Evolutionary conservation across 2,329 filamentous ascomycete genomes (phyloP), one percentile per base, ranked within the genome.

Genomic region (Phaeosphaeriaceae sp.): DNA sequence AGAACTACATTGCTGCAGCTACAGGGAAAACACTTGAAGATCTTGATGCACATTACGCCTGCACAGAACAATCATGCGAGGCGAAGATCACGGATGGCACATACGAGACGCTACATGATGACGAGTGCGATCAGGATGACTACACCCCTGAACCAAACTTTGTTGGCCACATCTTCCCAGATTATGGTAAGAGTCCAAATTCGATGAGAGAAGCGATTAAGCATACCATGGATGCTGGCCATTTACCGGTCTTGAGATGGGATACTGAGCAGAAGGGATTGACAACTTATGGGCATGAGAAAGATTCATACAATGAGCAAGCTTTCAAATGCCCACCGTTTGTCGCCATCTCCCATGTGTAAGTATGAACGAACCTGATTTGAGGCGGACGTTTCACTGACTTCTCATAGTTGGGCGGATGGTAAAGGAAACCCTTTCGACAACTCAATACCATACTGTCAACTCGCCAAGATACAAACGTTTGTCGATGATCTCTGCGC

Each of bases 311-410:
- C 21, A 21, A 39, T 9, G 50, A 53, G 36, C 45, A 50, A 5
- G 32, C 6, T 11, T 41, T 39, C 8, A 50, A 49, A 23, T 36
- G 44, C 15, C 50, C 50, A 13, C 50, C 50, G 4, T 50, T 46
- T 33, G 51, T 54, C 42, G 51, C 51, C 13, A 54, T 54, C 17
- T 54, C 51, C 11, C 51, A 54, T 28, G 47, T 54, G 51, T 54
- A 38, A 54, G 51, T 54, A 17, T n/a, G 32, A 23, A 26, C 32
- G 7, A 15, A 13, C n/a, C 26, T 30, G n/a, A 12, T 12, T 12
- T 45, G 3, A 11, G 13, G 13, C 12, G n/a, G 12, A 16, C 17
- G 13, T 13, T 35, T 15, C 23, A 23, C 42, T 50, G 33, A 50
- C 38, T 3, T 7, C 4, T 13, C 13, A 12, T 35, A 44, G 42